Base-by-base conservation (phyloP, 2,329 filamentous ascomycete species). In the Monosporascus sp. region DNA sequence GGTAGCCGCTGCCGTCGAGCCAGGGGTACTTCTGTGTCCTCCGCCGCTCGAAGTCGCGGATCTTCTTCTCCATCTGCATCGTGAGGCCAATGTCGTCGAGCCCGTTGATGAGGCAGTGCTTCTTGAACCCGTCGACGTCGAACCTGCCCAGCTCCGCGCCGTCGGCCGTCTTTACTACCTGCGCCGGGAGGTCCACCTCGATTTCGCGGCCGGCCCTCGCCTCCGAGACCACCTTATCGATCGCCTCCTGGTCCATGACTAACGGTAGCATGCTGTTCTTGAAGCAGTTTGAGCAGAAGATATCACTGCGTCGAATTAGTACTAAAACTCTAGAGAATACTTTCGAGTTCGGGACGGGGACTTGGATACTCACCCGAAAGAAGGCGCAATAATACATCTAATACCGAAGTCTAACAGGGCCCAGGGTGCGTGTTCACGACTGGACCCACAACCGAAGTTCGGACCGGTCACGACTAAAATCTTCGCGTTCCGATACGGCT, bases 271-370 rank as follows among this genome's bases (percentile, higher is more conserved):
- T 97, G 76, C 93, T 93, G 77, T 99, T 99, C 82, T 99, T 97
- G 83, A 97, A 97, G n/a, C 89, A 94, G 79, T 99, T 99, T 83
- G 96, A 97, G 83, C 93, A 95, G 84, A 97, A 97, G 72, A 99
- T 99, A 67, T 96, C 90, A 54, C 41, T 51, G 18, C 6, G 18
- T 6, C 9, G 11, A 3, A 18, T 42, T 25, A n/a, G 48, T 34
- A 15, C 6, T 25, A 25, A 25, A 25, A 25, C 24, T 24, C 24
- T 25, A 6, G 24, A 25, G 24, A 25, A 25, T 25, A 25, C 5
- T 25, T 25, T 25, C 5, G 24, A 25, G 24, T 25, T 6, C 24
- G 24, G 5, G 24, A 1, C 24, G 5, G 24, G 2, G 24, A 25
- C 24, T 25, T 6, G 24, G 5, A 25, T 6, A 25, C 24, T 46